phyloP scores from a whole-genome alignment of 2,329 filamentous ascomycete genomes.

The Reticulascus tulasneorum region DNA sequence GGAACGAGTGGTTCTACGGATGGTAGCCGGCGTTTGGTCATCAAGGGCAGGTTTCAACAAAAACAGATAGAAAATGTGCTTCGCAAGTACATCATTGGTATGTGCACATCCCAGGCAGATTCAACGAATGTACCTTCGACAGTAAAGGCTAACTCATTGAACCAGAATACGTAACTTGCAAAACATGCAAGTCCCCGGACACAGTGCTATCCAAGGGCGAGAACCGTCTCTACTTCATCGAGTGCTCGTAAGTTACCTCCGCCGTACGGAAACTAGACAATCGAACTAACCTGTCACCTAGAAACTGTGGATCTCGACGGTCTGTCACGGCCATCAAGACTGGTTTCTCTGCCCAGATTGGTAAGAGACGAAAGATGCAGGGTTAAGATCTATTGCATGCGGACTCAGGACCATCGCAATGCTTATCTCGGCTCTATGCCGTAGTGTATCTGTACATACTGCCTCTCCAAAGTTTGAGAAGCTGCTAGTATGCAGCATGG shows the following conservation, averaged over 20 bases:
- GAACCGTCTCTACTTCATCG: slow-evolving; percentile 98
- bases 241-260: slow-evolving; percentile 77
- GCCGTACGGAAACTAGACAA: no score
- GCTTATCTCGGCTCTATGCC: no score
- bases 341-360: slow-evolving; percentile 99
- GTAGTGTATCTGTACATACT: no score
- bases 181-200: slow-evolving; percentile 92
- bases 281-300: slow-evolving; percentile 2
- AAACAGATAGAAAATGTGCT: slow-evolving; percentile 98
- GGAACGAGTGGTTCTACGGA: slow-evolving; percentile 95
- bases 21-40: slow-evolving; percentile 86
- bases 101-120: background rate
- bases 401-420: no score
- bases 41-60: slow-evolving; percentile 99
- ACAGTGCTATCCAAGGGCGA: slow-evolving; percentile 98
- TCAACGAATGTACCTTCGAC: slow-evolving; percentile 20
- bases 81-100: slow-evolving; percentile 86
- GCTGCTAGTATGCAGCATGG: no score
- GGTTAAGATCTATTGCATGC: no score
- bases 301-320: slow-evolving; percentile 71
- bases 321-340: slow-evolving; percentile 98
- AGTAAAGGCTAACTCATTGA: no score
- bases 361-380: slow-evolving; percentile 95
- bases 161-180: slow-evolving; percentile 99
- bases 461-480: no score